phyloP scores from a whole-genome alignment of 176 grass and related monocot species.

The Eremochloa ophiuroides region DNA sequence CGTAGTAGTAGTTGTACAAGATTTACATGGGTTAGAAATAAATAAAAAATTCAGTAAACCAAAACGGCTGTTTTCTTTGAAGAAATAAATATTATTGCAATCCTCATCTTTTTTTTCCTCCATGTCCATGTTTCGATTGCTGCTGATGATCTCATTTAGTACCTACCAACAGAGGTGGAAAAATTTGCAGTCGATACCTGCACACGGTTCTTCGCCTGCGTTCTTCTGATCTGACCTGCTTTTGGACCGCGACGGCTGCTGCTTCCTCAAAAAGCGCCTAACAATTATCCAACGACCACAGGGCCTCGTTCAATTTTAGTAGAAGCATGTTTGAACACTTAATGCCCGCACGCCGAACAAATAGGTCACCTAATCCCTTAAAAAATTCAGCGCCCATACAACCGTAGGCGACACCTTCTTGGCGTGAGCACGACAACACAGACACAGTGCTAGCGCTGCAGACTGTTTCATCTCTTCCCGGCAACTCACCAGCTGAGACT shows the following conservation, averaged over 20 bases:
- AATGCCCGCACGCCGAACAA: slow-evolving; percentile 34
- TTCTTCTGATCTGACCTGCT: slow-evolving; percentile 9
- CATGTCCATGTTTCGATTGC: not conserved
- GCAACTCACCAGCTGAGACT: slow-evolving; percentile 11
- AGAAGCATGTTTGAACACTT: slow-evolving; percentile 25
- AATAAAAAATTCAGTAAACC: not conserved
- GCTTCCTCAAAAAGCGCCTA: not conserved
- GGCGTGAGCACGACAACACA: slow-evolving; percentile 10
- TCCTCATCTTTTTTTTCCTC: not conserved
- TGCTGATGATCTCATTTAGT: not conserved
- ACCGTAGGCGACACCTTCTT: slow-evolving; percentile 1
- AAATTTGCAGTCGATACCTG: not conserved
- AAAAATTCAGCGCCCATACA: slow-evolving; percentile 1
- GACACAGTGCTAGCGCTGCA: not conserved
- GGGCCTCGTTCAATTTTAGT: slow-evolving; percentile 14
- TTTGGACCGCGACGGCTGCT: slow-evolving; percentile 7
- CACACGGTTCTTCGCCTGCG: not conserved
- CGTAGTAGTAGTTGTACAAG: not conserved
- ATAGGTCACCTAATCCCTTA: slow-evolving; percentile 27
- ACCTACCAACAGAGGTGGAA: not conserved
- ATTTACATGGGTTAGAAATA: not conserved
- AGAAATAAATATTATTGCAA: not conserved
- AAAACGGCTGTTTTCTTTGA: not conserved
- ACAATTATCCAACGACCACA: slow-evolving; percentile 31
- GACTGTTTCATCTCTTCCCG: slow-evolving; percentile 18